Conservation (phyloP, 1,284 basidiomycete genomes). For the Malassezia arunalokei region DNA sequence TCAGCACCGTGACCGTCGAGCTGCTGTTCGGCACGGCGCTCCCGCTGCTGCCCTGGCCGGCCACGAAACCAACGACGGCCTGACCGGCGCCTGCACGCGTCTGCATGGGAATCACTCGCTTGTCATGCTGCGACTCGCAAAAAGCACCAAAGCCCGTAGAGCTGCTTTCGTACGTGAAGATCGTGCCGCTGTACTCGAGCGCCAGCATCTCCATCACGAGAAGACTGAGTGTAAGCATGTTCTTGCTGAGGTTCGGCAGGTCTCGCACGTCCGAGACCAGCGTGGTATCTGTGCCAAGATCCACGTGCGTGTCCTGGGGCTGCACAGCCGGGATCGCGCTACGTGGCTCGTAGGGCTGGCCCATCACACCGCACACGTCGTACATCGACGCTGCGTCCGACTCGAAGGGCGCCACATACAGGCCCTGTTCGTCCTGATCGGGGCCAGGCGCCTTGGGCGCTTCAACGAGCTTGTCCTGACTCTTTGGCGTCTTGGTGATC, state of each 20-base stretch:
- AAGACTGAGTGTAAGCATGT: slow-evolving; percentile 13
- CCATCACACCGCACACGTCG: slow-evolving; percentile 12
- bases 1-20: slow-evolving; percentile 35
- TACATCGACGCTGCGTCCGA: neutral
- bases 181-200: slow-evolving; percentile 32
- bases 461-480: neutral
- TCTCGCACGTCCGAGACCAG: neutral
- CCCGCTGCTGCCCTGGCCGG: slow-evolving; percentile 17
- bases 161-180: slow-evolving; percentile 44
- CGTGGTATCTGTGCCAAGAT: neutral
- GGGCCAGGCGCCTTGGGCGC: neutral
- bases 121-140: slow-evolving; percentile 31
- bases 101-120: slow-evolving; percentile 42
- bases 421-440: neutral
- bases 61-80: slow-evolving; percentile 40
- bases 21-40: slow-evolving; percentile 19
- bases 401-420: slow-evolving; percentile 1
- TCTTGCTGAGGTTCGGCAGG: neutral
- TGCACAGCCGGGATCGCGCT: neutral
- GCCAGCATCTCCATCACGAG: slow-evolving; percentile 36
- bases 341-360: slow-evolving; percentile 10
- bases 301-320: slow-evolving; percentile 5
- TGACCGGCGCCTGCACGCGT: slow-evolving; percentile 55
- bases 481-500: neutral
- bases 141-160: slow-evolving; percentile 37